Evolutionary conservation across 1,284 basidiomycete species (phyloP).

Genomic region (Boletus hoseneyae): DNA sequence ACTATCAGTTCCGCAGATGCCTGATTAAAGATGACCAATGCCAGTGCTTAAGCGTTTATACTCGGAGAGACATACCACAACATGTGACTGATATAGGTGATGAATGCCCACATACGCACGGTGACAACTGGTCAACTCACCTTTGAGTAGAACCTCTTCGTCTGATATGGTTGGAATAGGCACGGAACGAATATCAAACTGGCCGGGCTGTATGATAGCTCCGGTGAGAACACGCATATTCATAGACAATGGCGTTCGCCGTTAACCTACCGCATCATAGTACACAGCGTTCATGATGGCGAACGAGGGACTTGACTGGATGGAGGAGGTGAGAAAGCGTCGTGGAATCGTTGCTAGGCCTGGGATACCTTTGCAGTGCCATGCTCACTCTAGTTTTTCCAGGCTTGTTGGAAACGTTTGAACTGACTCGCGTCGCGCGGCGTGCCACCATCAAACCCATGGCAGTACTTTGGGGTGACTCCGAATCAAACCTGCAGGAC

Average conservation of each 20-base stretch:
- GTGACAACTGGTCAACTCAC: conserved; percentile 25
- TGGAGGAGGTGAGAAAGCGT: too few species aligned
- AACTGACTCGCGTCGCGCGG: too few species aligned
- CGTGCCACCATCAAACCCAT: too few species aligned
- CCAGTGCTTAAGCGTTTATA: background rate
- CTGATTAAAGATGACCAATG: conserved; percentile 25
- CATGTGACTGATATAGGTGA: conserved; percentile 34
- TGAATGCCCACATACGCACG: background rate
- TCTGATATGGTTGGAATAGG: conserved; percentile 51
- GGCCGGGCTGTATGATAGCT: conserved; percentile 32
- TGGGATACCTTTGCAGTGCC: conserved; percentile 8
- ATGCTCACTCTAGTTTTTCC: background rate
- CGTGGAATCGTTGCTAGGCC: background rate
- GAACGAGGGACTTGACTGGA: too few species aligned
- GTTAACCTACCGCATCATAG: conserved; percentile 16
- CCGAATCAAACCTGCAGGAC: too few species aligned
- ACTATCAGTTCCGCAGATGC: conserved; percentile 71
- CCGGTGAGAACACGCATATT: background rate
- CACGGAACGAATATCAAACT: conserved; percentile 49
- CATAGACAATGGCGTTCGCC: background rate
- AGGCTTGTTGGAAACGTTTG: background rate
- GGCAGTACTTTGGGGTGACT: too few species aligned
- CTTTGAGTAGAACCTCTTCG: conserved; percentile 57
- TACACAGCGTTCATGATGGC: conserved; percentile 24
- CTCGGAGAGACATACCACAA: conserved; percentile 37